A percentile compares a stretch with the other conserved stretches of the same genome.
Evolutionary conservation across 768 basidiomycete species (phyloP).

Genomic region (Chalciporus pseudorubinellus): DNA sequence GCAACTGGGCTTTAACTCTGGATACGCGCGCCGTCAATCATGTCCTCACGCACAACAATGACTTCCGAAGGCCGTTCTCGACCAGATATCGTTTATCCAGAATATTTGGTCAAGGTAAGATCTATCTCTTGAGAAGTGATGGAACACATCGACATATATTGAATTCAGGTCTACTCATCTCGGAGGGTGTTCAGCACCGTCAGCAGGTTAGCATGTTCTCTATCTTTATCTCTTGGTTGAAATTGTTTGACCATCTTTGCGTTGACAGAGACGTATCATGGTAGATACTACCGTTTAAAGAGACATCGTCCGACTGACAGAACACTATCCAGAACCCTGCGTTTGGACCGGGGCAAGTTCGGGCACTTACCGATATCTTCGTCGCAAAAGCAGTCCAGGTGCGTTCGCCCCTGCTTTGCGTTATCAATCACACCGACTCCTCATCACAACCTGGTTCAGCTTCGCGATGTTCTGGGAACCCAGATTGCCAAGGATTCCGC

Average conservation of each 20-base stretch:
- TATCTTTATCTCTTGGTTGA: background rate
- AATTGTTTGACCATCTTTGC: too few species aligned
- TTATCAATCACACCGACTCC: background rate
- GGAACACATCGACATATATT: too few species aligned
- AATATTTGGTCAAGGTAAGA: slow-evolving; percentile 39
- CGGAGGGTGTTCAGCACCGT: slow-evolving; percentile 39
- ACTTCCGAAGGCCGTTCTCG: slow-evolving; percentile 29
- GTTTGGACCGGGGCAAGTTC: slow-evolving; percentile 57
- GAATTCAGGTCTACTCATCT: slow-evolving; percentile 43
- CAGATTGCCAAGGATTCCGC: slow-evolving; percentile 30
- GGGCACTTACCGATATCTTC: slow-evolving; percentile 56
- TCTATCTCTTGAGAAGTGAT: too few species aligned
- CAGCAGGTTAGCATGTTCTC: slow-evolving; percentile 36
- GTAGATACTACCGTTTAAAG: too few species aligned
- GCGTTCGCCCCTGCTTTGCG: slow-evolving; percentile 1
- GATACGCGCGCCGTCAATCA: too few species aligned
- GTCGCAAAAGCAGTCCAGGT: slow-evolving; percentile 54
- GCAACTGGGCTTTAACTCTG: too few species aligned
- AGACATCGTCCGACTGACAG: too few species aligned
- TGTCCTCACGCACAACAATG: too few species aligned
- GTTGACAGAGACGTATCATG: too few species aligned
- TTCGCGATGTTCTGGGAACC: slow-evolving; percentile 44
- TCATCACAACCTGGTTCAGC: slow-evolving; percentile 23
- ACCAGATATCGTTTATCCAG: slow-evolving; percentile 37
- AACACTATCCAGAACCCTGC: slow-evolving; percentile 42